Percentiles rank a stretch among this genome's conserved stretches.
These are phyloP conservation scores for Microcyclospora tardicrescens DNA, from an alignment of 2,329 filamentous ascomycete species.

Conservation along the genomic window DNA sequence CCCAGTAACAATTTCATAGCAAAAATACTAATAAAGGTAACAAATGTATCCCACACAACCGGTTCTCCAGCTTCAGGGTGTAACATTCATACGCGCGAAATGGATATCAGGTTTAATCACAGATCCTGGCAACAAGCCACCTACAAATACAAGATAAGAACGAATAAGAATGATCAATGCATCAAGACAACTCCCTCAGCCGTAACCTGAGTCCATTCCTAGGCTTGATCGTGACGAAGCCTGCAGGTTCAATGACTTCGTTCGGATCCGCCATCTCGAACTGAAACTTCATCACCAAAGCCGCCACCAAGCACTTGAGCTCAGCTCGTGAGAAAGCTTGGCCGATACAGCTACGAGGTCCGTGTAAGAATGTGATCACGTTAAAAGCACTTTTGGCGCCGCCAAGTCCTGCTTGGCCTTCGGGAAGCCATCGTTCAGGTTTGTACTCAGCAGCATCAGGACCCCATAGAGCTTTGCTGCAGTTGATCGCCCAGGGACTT, in stretches of 20 bases:
- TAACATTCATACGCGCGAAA: too few species aligned
- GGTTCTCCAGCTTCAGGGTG: too few species aligned
- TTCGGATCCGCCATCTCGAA: slow-evolving; percentile 9
- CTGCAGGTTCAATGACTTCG: slow-evolving; percentile 9
- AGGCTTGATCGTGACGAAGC: slow-evolving; percentile 12
- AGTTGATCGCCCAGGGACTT: slow-evolving; percentile 30
- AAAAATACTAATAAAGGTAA: too few species aligned
- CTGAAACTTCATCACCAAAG: slow-evolving; percentile 13
- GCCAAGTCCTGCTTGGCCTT: slow-evolving; percentile 32
- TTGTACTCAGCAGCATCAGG: slow-evolving; percentile 18
- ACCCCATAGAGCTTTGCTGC: slow-evolving; percentile 19
- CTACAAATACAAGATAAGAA: too few species aligned
- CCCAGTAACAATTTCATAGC: too few species aligned
- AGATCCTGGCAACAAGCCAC: too few species aligned
- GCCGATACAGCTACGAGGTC: slow-evolving; percentile 21
- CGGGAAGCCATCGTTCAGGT: slow-evolving; percentile 31
- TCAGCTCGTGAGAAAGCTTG: slow-evolving; percentile 18
- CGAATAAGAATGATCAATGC: too few species aligned
- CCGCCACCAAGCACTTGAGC: slow-evolving; percentile 15
- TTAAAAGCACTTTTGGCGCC: slow-evolving; percentile 26
- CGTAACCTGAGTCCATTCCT: slow-evolving; percentile 6
- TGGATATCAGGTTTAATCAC: too few species aligned
- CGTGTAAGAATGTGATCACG: slow-evolving; percentile 32
- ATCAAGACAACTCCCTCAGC: background rate
- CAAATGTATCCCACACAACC: too few species aligned